Evolutionary conservation across 228 moss, liverwort and hornwort genomes (phyloP), one percentile per base, ranked within the genome.

Genomic region (Sphagnum magellanicum): DNA sequence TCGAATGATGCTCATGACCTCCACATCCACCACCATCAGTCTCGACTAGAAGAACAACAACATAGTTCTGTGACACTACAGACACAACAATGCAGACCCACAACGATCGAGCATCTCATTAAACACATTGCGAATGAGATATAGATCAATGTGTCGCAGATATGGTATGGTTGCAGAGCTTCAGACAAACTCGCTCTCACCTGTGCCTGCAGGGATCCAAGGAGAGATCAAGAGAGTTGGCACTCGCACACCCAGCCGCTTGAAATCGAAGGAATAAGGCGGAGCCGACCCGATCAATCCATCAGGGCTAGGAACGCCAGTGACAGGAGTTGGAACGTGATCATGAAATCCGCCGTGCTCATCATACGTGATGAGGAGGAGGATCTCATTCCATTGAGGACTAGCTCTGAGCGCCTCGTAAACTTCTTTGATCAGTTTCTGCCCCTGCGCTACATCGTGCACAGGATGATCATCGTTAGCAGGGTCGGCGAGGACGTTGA

Each of bases 311-410:
- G 97, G 97, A 0, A 98, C 84, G 57, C 74, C 76, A 4, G 79
- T 85, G 6, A 89, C 60, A 8, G 93, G 96, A 5, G 97, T 98
- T 17, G 97, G 84, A 8, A 98, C 97, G 66, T 98, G 97, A 70
- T 93, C 97, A 6, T 77, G 88, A 52, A 98, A 98, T 14, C 97
- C 97, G 52, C 97, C 97, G 12, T 98, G 97, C 76, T 98, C 97
- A 15, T 98, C 97, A 57, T 98, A 98, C 0, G 87, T 89, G 10
- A 98, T 75, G 48, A 93, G 46, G 12, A 90, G 51, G 8, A 92
- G 72, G 46, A 72, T 57, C 63, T 98, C 91, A 59, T 89, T 86
- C 97, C 97, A 93, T 55, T 98, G 97, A 9, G 97, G 97, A 16
- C 97, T 81, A 0, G 51, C 63, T 5, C 97, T 74, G 48, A 98